phyloP scores from a whole-genome alignment of 2,329 filamentous ascomycete species.

The Aaosphaeria pasadenensis region DNA sequence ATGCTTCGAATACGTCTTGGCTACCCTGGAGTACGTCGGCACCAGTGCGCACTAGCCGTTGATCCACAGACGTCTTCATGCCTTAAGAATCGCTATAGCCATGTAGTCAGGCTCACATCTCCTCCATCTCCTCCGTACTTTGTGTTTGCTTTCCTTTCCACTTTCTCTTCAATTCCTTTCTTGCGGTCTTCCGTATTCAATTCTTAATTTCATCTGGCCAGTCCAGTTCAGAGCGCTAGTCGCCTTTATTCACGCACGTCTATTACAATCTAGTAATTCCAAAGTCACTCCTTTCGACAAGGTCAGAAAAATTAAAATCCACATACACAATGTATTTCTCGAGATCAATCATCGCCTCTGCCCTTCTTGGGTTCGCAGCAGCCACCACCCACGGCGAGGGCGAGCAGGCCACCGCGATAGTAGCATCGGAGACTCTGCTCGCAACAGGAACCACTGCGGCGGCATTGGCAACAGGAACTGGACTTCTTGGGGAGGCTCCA shows the following conservation, averaged over 20 bases:
- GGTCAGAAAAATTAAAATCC: conserved; percentile 1
- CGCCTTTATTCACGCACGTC: conserved; percentile 28
- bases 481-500: not conserved
- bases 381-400: conserved; percentile 16
- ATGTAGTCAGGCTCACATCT: conserved; percentile 31
- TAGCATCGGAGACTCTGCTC: conserved; percentile 4
- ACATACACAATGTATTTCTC: conserved; percentile 33
- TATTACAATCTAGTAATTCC: conserved; percentile 23
- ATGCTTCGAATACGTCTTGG: conserved; percentile 31
- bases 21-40: conserved; percentile 21
- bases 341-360: conserved; percentile 26
- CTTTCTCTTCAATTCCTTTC: conserved; percentile 24
- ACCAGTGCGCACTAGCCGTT: conserved; percentile 21
- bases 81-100: conserved; percentile 36
- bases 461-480: not conserved
- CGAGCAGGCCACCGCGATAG: conserved; percentile 9
- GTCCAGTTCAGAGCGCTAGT: conserved; percentile 40
- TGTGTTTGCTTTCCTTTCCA: conserved; percentile 26
- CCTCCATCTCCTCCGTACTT: conserved; percentile 26
- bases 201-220: conserved; percentile 35
- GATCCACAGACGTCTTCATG: conserved; percentile 27
- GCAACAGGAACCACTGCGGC: not conserved
- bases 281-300: conserved; percentile 12
- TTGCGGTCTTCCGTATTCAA: conserved; percentile 16
- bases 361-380: conserved; percentile 26